Conservation (phyloP, 352 stramenopile genomes). For the Aphanomyces cochlioides region DNA sequence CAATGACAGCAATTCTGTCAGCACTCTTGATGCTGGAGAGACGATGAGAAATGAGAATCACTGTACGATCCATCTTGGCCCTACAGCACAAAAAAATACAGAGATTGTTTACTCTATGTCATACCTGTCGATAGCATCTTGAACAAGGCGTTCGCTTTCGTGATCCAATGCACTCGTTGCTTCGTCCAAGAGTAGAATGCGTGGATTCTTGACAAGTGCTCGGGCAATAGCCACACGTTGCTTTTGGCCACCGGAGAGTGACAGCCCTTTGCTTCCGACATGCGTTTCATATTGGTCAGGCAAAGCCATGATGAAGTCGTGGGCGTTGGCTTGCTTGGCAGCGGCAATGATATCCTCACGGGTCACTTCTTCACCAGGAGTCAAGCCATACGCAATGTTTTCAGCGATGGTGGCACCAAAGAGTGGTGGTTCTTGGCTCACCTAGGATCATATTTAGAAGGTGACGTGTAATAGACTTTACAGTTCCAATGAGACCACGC, state of each 20-base stretch:
- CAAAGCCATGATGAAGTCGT: constrained; percentile 76
- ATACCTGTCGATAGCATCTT: constrained; percentile 52
- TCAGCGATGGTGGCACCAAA: constrained; percentile 72
- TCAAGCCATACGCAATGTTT: constrained; percentile 73
- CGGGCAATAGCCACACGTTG: constrained; percentile 76
- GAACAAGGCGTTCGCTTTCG: constrained; percentile 70
- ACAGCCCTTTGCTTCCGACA: constrained; percentile 64
- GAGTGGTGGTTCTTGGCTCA: constrained; percentile 62
- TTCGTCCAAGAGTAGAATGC: constrained; percentile 77
- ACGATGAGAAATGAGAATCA: constrained; percentile 96
- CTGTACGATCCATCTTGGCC: constrained; percentile 86
- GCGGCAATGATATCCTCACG: constrained; percentile 56
- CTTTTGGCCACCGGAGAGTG: constrained; percentile 73
- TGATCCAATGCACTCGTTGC: constrained; percentile 70
- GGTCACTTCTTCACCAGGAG: constrained; percentile 39
- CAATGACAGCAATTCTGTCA: constrained; percentile 89
- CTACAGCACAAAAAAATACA: constrained; percentile 33
- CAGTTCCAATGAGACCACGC: constrained; percentile 58
- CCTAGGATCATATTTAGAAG: constrained; percentile 25
- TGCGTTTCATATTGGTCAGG: constrained; percentile 74
- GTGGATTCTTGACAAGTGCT: constrained; percentile 66
- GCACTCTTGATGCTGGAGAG: constrained; percentile 91
- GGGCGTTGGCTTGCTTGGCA: constrained; percentile 66
- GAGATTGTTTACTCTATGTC: not conserved
- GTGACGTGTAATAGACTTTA: constrained; percentile 27